A percentile compares a stretch with the other conserved stretches of the same genome.
These are phyloP conservation scores for Clonostachys solani DNA, from an alignment of 2,329 filamentous ascomycete species.

Conservation along the genomic window DNA sequence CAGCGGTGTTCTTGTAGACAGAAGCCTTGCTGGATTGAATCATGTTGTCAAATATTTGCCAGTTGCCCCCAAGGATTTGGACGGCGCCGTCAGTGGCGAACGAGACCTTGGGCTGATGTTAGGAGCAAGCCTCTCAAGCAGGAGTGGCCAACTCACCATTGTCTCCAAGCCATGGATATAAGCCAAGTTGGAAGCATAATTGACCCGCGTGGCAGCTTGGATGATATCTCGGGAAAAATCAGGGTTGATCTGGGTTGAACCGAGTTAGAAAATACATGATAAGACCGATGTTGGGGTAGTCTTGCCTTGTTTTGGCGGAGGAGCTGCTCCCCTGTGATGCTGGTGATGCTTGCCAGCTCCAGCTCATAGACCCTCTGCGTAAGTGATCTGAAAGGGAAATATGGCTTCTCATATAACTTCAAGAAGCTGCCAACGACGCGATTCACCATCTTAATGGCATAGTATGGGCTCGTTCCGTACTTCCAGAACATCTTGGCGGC, in stretches of 20 bases:
- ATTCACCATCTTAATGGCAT: slow-evolving; percentile 69
- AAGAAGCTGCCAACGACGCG: slow-evolving; percentile 68
- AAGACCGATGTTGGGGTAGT: neutral
- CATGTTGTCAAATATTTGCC: slow-evolving; percentile 89
- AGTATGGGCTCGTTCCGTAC: slow-evolving; percentile 77
- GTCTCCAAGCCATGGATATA: slow-evolving; percentile 85
- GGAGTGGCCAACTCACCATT: slow-evolving; percentile 48
- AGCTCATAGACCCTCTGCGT: slow-evolving; percentile 64
- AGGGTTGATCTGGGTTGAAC: slow-evolving; percentile 44
- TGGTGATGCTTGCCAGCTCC: slow-evolving; percentile 62
- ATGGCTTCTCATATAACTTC: slow-evolving; percentile 72
- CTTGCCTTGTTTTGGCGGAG: slow-evolving; percentile 58
- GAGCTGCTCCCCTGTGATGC: slow-evolving; percentile 69
- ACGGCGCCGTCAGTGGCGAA: slow-evolving; percentile 85
- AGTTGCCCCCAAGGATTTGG: slow-evolving; percentile 80
- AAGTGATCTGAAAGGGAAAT: slow-evolving; percentile 81
- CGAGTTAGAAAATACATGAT: neutral
- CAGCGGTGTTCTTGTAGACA: slow-evolving; percentile 62
- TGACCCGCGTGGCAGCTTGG: slow-evolving; percentile 87
- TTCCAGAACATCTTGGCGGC: slow-evolving; percentile 75
- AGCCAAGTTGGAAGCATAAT: slow-evolving; percentile 88
- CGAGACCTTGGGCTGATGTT: slow-evolving; percentile 51
- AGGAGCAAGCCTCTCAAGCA: neutral
- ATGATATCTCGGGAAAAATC: slow-evolving; percentile 76
- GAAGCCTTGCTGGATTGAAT: slow-evolving; percentile 58